Percentiles rank a stretch among this genome's conserved stretches.
phyloP scores from a whole-genome alignment of 768 basidiomycete species.

The Lactarius hatsudake region DNA sequence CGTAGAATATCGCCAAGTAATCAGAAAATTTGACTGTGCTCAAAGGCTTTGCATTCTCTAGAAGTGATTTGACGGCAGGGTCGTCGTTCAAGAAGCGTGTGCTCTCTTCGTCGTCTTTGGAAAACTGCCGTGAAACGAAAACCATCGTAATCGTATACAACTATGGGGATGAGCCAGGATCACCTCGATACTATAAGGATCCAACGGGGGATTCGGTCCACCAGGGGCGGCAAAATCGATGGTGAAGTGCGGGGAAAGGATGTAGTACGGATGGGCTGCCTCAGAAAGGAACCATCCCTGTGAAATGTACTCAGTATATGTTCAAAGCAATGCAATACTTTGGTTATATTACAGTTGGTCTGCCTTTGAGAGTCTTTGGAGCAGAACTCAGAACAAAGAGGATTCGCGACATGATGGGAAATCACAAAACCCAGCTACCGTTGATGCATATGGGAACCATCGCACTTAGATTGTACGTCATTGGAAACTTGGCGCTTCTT shows the following conservation, averaged over 20 bases:
- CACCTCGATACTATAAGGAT: conserved; percentile 53
- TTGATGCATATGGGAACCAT: too few relatives aligned
- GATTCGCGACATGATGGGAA: conserved; percentile 34
- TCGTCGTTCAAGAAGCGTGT: conserved; percentile 61
- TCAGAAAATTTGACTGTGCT: conserved; percentile 54
- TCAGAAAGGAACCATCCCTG: conserved; percentile 81
- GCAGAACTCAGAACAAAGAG: conserved; percentile 78
- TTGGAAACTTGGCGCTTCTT: too few relatives aligned
- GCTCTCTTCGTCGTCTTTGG: conserved; percentile 50
- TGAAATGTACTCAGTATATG: conserved; percentile 1
- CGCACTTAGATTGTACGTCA: background rate
- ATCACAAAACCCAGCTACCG: background rate
- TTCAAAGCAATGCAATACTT: background rate
- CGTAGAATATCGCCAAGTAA: conserved; percentile 74
- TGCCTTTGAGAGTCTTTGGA: conserved; percentile 51
- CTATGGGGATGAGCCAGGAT: conserved; percentile 8
- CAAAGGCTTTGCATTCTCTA: conserved; percentile 58
- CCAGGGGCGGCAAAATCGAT: conserved; percentile 46
- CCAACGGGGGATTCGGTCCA: conserved; percentile 68
- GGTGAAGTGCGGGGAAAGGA: conserved; percentile 38
- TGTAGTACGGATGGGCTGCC: conserved; percentile 37
- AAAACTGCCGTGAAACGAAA: conserved; percentile 37
- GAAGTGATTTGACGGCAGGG: conserved; percentile 45
- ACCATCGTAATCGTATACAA: background rate
- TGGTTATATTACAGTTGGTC: conserved; percentile 43